Evolutionary conservation across 1,284 basidiomycete species (phyloP), one percentile per base, ranked within the genome.

Genomic region (Trametes sp.): DNA sequence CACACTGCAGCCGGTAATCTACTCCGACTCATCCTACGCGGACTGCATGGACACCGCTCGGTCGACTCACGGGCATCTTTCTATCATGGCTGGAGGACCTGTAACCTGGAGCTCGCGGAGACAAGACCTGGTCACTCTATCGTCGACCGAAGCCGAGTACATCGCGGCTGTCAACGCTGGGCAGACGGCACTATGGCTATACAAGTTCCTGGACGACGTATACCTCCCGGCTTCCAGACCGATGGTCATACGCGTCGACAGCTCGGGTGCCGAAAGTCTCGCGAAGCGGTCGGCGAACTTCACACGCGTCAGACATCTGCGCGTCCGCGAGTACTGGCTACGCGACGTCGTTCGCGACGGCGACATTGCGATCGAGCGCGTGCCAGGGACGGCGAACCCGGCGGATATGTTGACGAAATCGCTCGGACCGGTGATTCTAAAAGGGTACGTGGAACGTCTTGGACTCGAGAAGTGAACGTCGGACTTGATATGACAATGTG

Each of bases 11-110:
- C 44, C 44, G 4, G 21, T 69, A 7, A 80, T 76, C 0, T 84
- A 74, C 63, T 74, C 76, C 0, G 82, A 85, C 65, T 74, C 81
- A 0, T 77, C 81, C 67, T 81, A 73, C 11, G 72, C 73, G 33
- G 44, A 26, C 74, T 74, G 46, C 55, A 61, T 0, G 69, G 73
- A 28, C 72, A 71, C 16, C 60, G 70, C 21, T 0, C 52, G 66
- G 4, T 80, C 77, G 0, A 76, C 78, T 2, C 77, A 48, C 4
- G 64, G 64, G 1, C 62, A 68, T 54, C 52, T 38, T 4, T 65
- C 60, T 49, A 38, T 55, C 5, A 38, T 68, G 11, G 59, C 31
- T 3, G 35, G 41, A 1, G 64, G 57, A 2, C 55, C 35, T 2
- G 52, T 69, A 14, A 11, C 57, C 7, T 69, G 66, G 68, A 46